phyloP scores from a whole-genome alignment of 2,329 filamentous ascomycete species.

The Zarea fungicola region DNA sequence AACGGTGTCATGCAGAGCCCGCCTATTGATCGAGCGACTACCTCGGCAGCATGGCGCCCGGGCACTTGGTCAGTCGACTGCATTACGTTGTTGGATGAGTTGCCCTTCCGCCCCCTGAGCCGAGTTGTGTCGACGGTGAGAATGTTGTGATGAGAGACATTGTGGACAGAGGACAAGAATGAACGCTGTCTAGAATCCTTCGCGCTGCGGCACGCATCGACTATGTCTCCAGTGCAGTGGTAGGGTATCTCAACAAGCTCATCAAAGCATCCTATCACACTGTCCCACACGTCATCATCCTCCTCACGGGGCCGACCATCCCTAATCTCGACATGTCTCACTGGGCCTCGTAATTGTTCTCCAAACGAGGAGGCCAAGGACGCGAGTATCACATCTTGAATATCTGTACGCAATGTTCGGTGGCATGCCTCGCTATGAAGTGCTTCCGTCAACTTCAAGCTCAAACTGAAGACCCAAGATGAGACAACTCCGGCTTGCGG shows the following conservation, averaged over 20 bases:
- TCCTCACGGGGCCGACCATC: conserved; percentile 7
- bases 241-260: conserved; percentile 10
- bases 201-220: conserved; percentile 4
- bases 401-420: conserved; percentile 5
- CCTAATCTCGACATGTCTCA: conserved; percentile 4
- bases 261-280: conserved; percentile 10
- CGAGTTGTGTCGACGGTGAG: conserved; percentile 7
- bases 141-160: not conserved
- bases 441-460: conserved; percentile 9
- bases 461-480: conserved; percentile 10
- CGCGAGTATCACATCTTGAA: conserved; percentile 4
- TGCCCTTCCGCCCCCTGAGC: not conserved
- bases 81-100: not conserved
- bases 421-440: conserved; percentile 8
- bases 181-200: conserved; percentile 9
- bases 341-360: not conserved
- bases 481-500: not conserved
- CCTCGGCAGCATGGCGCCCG: not conserved
- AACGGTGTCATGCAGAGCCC: conserved; percentile 7
- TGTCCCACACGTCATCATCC: conserved; percentile 5
- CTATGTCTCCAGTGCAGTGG: conserved; percentile 5
- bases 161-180: not conserved
- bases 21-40: conserved; percentile 2
- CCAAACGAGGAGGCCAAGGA: conserved; percentile 6
- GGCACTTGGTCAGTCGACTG: conserved; percentile 3